A percentile compares a stretch with the other conserved stretches of the same genome.
Evolutionary conservation across 163 green algal species (phyloP).

Genomic region (Smithsoniella earleae): DNA sequence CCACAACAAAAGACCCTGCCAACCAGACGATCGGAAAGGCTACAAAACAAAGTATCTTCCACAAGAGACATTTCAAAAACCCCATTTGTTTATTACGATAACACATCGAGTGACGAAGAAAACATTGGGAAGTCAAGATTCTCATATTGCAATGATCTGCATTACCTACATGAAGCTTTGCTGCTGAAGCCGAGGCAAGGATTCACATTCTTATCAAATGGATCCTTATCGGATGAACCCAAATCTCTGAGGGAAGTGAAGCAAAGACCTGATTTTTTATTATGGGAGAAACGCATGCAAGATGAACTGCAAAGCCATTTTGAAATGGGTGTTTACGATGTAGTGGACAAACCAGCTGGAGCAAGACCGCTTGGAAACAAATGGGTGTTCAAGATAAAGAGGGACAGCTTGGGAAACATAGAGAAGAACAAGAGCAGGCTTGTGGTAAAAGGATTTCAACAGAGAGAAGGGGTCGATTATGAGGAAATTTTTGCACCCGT

Average conservation of each 20-base stretch:
- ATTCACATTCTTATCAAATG: no score
- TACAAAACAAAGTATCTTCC: no score
- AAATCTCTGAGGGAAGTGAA: background rate
- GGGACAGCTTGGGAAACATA: slow-evolving; percentile 7
- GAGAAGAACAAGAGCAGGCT: background rate
- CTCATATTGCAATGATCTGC: background rate
- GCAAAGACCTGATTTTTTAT: background rate
- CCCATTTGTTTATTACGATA: no score
- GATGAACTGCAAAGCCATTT: slow-evolving; percentile 32
- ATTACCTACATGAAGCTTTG: background rate
- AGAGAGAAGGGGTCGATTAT: background rate
- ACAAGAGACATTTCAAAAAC: no score
- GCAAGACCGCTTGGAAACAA: slow-evolving; percentile 39
- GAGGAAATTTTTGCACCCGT: background rate
- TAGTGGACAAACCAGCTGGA: slow-evolving; percentile 33
- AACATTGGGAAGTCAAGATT: no score
- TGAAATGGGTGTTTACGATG: slow-evolving; percentile 33
- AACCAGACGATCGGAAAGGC: no score
- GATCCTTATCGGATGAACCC: slow-evolving; percentile 5
- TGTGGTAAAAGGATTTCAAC: background rate
- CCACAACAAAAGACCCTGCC: no score
- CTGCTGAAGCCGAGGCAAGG: background rate
- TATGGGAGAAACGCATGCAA: slow-evolving; percentile 31
- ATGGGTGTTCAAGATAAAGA: slow-evolving; percentile 51
- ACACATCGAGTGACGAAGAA: no score